Conservation (phyloP, 306 rosid genomes). For the Prunus fruticosa region DNA sequence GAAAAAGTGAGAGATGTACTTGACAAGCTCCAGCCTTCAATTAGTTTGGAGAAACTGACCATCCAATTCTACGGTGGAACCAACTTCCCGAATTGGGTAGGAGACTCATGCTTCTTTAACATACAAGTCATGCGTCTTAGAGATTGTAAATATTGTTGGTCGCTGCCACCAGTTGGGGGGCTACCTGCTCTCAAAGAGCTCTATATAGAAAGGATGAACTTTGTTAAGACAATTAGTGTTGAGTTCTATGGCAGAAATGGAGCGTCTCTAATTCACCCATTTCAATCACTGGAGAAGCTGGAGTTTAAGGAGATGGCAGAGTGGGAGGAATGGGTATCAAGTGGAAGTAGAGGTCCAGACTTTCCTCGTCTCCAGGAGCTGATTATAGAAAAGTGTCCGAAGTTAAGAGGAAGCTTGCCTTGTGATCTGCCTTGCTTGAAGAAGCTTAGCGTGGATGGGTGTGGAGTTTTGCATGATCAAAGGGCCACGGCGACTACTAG, state of each 20-base stretch:
- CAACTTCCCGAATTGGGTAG: conserved; percentile 18
- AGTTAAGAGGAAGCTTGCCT: not conserved
- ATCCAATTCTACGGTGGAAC: not conserved
- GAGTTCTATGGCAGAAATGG: not conserved
- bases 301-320: not conserved
- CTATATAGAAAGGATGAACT: not conserved
- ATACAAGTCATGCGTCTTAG: not conserved
- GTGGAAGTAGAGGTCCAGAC: too few species aligned
- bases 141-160: not conserved
- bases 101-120: not conserved
- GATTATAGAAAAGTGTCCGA: not conserved
- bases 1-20: not conserved
- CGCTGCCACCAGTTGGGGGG: conserved; percentile 14
- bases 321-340: conserved; percentile 2
- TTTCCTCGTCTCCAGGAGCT: not conserved
- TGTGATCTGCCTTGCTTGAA: not conserved
- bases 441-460: fast-evolving
- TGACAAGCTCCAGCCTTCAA: not conserved
- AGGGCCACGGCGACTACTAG: not conserved
- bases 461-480: not conserved
- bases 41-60: not conserved
- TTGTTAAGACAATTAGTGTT: not conserved
- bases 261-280: not conserved
- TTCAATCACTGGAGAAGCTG: not conserved
- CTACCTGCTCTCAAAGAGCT: conserved; percentile 18